phyloP scores from a whole-genome alignment of 2,329 filamentous ascomycete genomes.

The Aspergillus tubingensis region DNA sequence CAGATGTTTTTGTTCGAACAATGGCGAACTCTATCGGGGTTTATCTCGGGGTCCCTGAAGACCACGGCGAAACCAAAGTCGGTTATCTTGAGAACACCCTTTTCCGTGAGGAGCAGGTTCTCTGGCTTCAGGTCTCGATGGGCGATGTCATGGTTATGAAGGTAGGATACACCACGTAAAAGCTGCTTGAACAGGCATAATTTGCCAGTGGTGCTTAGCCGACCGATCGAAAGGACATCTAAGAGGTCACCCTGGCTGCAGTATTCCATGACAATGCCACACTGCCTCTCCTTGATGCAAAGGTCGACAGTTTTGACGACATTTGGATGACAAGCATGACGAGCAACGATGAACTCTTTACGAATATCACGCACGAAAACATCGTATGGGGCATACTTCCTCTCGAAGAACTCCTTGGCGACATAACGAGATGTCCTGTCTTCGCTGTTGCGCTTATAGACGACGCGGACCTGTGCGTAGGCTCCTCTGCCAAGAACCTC shows the following conservation, averaged over 20 bases:
- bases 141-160: conserved; percentile 81
- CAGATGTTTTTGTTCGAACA: neutral
- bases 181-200: conserved; percentile 89
- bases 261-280: conserved; percentile 94
- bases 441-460: conserved; percentile 66
- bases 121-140: conserved; percentile 91
- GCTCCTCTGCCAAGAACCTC: conserved; percentile 72
- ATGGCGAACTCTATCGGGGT: too few species aligned
- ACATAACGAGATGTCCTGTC: conserved; percentile 62
- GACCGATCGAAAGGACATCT: conserved; percentile 69
- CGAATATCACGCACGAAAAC: conserved; percentile 90
- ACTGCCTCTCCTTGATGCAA: conserved; percentile 72
- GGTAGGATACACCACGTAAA: conserved; percentile 76
- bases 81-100: conserved; percentile 84
- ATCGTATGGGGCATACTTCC: conserved; percentile 65
- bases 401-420: conserved; percentile 82
- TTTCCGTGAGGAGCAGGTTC: conserved; percentile 75
- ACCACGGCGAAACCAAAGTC: conserved; percentile 90
- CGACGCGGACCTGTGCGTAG: conserved; percentile 78
- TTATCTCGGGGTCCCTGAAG: conserved; percentile 49
- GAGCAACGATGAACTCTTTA: conserved; percentile 84
- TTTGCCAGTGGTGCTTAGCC: conserved; percentile 69
- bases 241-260: conserved; percentile 82
- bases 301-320: conserved; percentile 78
- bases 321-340: conserved; percentile 82